Evolutionary conservation across 805 yeast genomes (phyloP).

Genomic region (Tetrapisispora taiwanensis): DNA sequence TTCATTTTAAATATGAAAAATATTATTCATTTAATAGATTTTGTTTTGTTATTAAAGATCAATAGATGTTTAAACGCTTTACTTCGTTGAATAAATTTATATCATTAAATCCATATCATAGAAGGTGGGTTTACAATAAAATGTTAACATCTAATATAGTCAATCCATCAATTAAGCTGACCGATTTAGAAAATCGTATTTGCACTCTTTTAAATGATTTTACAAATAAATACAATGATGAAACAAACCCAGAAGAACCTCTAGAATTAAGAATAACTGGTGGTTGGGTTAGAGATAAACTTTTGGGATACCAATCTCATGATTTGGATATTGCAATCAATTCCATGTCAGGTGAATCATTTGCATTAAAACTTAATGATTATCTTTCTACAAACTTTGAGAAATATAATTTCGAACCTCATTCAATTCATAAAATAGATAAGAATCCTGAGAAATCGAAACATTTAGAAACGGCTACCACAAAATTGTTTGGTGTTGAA

Average conservation of each 20-base stretch:
- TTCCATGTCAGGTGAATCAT: constrained; percentile 71
- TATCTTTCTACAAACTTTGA: constrained; percentile 33
- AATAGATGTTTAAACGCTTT: not conserved
- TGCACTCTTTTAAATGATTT: constrained; percentile 25
- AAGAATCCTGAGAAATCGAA: constrained; percentile 93
- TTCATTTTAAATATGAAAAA: too few species aligned
- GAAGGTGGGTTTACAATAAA: not conserved
- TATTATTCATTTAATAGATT: too few species aligned
- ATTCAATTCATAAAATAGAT: constrained; percentile 67
- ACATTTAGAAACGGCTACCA: constrained; percentile 94
- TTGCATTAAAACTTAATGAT: constrained; percentile 56
- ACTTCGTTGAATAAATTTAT: not conserved
- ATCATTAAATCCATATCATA: not conserved
- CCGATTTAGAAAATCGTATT: constrained; percentile 18
- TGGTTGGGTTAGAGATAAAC: constrained; percentile 96
- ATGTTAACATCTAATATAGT: not conserved
- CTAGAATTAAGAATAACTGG: constrained; percentile 66
- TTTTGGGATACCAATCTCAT: constrained; percentile 67
- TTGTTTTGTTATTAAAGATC: not conserved
- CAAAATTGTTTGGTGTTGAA: constrained; percentile 72
- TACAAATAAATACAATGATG: constrained; percentile 18
- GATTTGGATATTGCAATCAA: constrained; percentile 92
- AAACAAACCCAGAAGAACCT: constrained; percentile 8
- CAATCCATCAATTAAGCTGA: constrained; percentile 10
- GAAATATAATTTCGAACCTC: constrained; percentile 25